phyloP scores from a whole-genome alignment of 2,329 filamentous ascomycete species.

The Alternaria tenuissima region DNA sequence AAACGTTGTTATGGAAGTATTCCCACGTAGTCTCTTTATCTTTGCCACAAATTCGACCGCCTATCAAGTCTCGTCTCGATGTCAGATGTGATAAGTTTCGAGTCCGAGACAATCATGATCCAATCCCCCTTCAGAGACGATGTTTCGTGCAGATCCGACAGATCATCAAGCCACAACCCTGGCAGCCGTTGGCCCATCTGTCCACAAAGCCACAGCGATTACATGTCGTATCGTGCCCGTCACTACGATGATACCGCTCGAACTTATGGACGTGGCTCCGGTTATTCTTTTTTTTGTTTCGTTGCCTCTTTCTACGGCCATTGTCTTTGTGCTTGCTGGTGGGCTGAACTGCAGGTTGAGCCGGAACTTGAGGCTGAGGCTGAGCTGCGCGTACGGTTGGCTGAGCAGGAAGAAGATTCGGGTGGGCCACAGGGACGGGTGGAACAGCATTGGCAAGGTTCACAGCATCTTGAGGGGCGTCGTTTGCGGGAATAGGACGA shows the following conservation, averaged over 20 bases:
- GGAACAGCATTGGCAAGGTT: not conserved
- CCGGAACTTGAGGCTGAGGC: not conserved
- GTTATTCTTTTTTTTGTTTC: not conserved
- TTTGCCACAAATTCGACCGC: not conserved
- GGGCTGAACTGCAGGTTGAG: not conserved
- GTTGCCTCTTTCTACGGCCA: not conserved
- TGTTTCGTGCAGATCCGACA: not conserved
- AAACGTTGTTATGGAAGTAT: too few relatives aligned
- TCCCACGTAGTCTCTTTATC: not conserved
- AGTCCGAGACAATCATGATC: not conserved
- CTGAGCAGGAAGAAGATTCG: not conserved
- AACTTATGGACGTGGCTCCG: not conserved
- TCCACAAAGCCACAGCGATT: not conserved
- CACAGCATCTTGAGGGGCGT: not conserved
- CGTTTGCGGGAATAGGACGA: not conserved
- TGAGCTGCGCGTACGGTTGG: not conserved
- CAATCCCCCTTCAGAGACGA: not conserved
- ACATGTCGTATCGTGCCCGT: not conserved
- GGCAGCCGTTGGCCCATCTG: not conserved
- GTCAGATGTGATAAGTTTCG: not conserved
- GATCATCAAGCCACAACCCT: not conserved
- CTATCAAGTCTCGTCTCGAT: not conserved
- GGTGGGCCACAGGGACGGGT: not conserved
- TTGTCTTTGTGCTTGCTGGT: not conserved
- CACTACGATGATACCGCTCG: not conserved